phyloP scores from a whole-genome alignment of 2,329 filamentous ascomycete genomes.

The Albifimbria verrucaria region DNA sequence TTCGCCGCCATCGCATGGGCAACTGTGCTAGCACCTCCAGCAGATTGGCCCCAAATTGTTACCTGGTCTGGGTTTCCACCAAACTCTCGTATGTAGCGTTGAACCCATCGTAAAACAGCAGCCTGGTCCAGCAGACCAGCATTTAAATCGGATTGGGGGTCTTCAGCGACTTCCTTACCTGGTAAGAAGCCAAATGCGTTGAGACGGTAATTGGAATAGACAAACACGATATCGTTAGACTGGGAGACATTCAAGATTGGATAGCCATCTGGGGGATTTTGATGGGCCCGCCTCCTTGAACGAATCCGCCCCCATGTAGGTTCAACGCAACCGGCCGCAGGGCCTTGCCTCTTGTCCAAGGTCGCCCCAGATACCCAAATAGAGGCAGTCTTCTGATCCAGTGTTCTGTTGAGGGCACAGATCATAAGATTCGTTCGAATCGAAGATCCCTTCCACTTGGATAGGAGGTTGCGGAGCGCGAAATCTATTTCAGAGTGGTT shows the following conservation, averaged over 20 bases:
- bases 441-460: background rate
- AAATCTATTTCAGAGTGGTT: background rate
- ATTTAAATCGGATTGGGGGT: background rate
- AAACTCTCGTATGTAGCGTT: background rate
- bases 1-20: background rate
- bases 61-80: background rate
- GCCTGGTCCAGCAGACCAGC: background rate
- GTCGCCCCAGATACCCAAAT: background rate
- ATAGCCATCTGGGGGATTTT: background rate
- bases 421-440: background rate
- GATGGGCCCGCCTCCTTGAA: background rate
- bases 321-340: background rate
- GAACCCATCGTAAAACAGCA: background rate
- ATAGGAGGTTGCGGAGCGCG: background rate
- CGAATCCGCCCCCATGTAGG: background rate
- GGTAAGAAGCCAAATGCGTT: conserved; percentile 1
- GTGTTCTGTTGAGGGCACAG: background rate
- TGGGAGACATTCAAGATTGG: background rate
- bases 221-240: background rate
- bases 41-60: background rate
- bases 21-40: background rate
- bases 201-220: background rate
- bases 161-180: background rate
- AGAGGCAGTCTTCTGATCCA: conserved; percentile 2
- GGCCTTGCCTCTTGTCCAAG: background rate